Evolutionary conservation across 2,329 filamentous ascomycete species (phyloP).

Genomic region (Aspergillus nomiae): DNA sequence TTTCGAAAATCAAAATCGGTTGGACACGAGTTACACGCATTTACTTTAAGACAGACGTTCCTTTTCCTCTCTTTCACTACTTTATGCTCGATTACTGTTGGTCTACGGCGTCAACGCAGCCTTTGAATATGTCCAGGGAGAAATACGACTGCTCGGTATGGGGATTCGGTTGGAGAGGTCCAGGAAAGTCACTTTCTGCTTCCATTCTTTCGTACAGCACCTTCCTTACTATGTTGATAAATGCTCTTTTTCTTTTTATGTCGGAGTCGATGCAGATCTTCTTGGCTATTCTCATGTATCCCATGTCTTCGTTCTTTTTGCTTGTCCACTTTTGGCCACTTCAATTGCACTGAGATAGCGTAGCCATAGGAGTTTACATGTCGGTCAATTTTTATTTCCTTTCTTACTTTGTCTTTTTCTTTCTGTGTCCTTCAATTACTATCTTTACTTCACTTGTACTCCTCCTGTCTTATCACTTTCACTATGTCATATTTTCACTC

Average conservation of each 20-base stretch:
- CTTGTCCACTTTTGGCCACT: conserved; percentile 10
- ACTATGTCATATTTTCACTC: conserved; percentile 6
- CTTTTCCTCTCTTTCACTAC: conserved; percentile 7
- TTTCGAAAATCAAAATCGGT: conserved; percentile 1
- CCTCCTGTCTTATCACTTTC: conserved; percentile 7
- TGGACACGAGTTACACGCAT: conserved; percentile 22
- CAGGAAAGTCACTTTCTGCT: neutral
- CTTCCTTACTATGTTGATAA: conserved; percentile 6
- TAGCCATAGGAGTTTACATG: conserved; percentile 10
- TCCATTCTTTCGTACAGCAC: neutral
- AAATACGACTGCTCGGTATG: neutral
- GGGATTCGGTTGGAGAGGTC: neutral
- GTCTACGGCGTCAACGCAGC: conserved; percentile 16
- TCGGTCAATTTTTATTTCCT: conserved; percentile 14
- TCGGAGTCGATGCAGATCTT: conserved; percentile 1
- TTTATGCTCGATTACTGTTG: conserved; percentile 7
- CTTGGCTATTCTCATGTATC: conserved; percentile 14
- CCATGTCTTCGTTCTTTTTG: conserved; percentile 4
- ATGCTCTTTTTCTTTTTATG: neutral
- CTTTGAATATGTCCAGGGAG: conserved; percentile 8
- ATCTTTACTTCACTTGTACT: neutral
- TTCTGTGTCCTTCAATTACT: neutral
- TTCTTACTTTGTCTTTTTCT: neutral
- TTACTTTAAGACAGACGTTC: conserved; percentile 15
- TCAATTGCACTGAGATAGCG: conserved; percentile 19